Conservation (phyloP, 2,329 filamentous ascomycete species). For the Monosporascus ibericus region DNA sequence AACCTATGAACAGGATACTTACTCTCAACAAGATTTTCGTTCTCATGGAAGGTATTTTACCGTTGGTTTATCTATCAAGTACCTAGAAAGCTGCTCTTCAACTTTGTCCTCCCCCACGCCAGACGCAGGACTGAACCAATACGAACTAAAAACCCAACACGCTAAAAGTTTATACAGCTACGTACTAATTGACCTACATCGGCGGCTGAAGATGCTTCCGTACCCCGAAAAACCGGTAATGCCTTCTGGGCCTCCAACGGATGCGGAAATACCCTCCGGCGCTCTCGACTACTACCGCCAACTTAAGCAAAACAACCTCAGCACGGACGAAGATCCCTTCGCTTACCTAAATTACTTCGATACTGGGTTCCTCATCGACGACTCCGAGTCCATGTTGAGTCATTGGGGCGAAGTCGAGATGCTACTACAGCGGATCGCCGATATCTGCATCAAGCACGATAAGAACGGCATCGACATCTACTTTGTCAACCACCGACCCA, state of each 20-base stretch:
- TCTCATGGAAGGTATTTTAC: too few species aligned
- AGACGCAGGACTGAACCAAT: too few species aligned
- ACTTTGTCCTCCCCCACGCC: too few species aligned
- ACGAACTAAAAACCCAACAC: too few species aligned
- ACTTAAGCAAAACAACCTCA: neutral
- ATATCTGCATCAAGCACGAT: slow-evolving; percentile 61
- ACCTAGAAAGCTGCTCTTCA: too few species aligned
- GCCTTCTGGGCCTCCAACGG: neutral
- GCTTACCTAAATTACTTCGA: slow-evolving; percentile 52
- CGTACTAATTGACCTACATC: too few species aligned
- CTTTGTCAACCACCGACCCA: slow-evolving; percentile 57
- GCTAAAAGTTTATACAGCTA: too few species aligned
- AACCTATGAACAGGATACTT: too few species aligned
- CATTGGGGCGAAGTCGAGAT: slow-evolving; percentile 57
- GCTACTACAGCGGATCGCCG: slow-evolving; percentile 58
- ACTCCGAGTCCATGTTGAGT: slow-evolving; percentile 59
- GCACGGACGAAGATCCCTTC: neutral
- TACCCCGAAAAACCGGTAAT: neutral
- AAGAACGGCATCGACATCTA: slow-evolving; percentile 65
- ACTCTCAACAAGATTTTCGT: too few species aligned
- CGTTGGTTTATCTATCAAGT: too few species aligned
- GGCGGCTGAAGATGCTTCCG: neutral
- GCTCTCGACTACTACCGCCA: too few species aligned
- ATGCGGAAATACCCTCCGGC: neutral
- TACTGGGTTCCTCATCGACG: slow-evolving; percentile 66